A percentile compares a stretch with the other conserved stretches of the same genome.
Evolutionary conservation across 2,329 filamentous ascomycete genomes (phyloP).

Genomic region (Lomentospora prolificans): DNA sequence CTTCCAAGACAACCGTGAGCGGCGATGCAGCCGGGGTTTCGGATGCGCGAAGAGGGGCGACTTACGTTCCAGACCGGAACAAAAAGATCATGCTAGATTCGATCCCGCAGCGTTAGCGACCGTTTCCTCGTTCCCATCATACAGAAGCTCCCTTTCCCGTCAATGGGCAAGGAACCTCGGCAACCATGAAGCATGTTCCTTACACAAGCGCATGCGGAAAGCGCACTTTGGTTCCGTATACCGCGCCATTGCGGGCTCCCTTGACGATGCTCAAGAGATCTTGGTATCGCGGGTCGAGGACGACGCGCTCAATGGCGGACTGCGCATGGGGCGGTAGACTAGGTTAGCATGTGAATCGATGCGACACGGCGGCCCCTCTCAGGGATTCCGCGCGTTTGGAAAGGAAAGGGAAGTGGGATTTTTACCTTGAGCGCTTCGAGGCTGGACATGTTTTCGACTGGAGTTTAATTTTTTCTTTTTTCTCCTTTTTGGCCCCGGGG

Average conservation of each 20-base stretch:
- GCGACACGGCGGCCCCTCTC: not conserved
- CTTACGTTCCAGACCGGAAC: conserved; percentile 81
- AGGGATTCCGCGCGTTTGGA: no score
- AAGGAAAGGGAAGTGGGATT: no score
- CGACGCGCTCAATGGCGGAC: conserved; percentile 62
- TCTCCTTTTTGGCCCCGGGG: no score
- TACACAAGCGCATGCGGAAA: conserved; percentile 93
- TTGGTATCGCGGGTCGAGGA: conserved; percentile 77
- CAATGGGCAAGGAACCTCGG: not conserved
- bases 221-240: conserved; percentile 95
- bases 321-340: conserved; percentile 22
- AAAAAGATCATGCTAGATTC: conserved; percentile 77
- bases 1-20: not conserved
- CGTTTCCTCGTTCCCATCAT: not conserved
- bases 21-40: no score
- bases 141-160: not conserved
- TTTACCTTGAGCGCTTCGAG: conserved; percentile 22
- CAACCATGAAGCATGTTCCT: conserved; percentile 13
- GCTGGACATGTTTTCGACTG: conserved; percentile 10
- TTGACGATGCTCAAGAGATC: conserved; percentile 80
- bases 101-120: conserved; percentile 2
- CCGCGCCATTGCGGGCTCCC: conserved; percentile 88
- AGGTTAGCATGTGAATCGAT: conserved; percentile 2
- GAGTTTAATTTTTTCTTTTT: no score
- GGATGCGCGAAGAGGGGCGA: conserved; percentile 17